These are phyloP conservation scores for Alectoria sarmentosa DNA, from an alignment of 495 filamentous ascomycete genomes.

Conservation along the genomic window DNA sequence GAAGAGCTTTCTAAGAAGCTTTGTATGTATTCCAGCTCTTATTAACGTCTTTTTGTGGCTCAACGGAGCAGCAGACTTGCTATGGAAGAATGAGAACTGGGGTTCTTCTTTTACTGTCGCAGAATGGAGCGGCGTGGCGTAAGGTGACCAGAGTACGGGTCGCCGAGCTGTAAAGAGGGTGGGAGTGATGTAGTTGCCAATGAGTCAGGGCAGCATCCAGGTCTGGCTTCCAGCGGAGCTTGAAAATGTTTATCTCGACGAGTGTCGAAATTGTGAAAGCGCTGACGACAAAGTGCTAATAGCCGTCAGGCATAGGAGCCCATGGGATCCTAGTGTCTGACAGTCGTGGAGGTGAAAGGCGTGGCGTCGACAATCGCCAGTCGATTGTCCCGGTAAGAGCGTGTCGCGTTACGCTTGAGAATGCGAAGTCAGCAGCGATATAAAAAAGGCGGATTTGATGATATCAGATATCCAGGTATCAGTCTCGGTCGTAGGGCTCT, in stretches of 20 bases:
- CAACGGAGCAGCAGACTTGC: not conserved
- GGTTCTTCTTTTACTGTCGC: not conserved
- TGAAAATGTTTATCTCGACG: not conserved
- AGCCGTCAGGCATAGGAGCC: not conserved
- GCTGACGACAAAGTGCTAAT: not conserved
- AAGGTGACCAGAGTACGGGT: not conserved
- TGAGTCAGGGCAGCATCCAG: not conserved
- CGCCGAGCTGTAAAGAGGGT: not conserved
- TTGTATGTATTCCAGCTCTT: conserved; percentile 1
- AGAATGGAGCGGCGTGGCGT: not conserved
- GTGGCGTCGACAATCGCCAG: not conserved
- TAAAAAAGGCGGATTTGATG: not conserved
- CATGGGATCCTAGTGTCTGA: not conserved
- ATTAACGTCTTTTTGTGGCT: not conserved
- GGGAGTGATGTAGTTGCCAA: not conserved
- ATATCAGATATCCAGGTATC: conserved; percentile 12
- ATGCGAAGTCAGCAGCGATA: not conserved
- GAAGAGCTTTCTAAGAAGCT: not conserved
- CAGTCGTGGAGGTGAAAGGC: not conserved
- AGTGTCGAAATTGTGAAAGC: not conserved
- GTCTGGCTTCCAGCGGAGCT: not conserved
- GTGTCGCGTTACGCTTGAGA: not conserved
- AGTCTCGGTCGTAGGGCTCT: conserved; percentile 12
- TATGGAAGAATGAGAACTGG: not conserved
- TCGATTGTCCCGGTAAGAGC: not conserved